Evolutionary conservation across 2,329 filamentous ascomycete species (phyloP), one percentile per base, ranked within the genome.

Genomic region (Neonectria ditissima): DNA sequence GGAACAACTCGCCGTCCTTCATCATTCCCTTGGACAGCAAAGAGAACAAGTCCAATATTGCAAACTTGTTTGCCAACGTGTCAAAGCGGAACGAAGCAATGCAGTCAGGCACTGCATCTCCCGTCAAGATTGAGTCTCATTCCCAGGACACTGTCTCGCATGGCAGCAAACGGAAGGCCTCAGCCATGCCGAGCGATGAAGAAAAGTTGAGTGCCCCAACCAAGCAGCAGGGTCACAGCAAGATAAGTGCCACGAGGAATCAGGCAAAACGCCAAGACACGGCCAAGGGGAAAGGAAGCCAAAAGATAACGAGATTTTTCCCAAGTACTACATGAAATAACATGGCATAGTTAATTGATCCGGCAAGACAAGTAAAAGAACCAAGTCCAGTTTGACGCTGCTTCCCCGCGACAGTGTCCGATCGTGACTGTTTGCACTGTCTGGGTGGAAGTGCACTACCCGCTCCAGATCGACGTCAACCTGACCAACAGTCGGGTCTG

Each of bases 41-140:
- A 68, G 92, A 94, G 73, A 97, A 97, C 78, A 97, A 97, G 81
- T 89, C 86, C 53, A 97, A 96, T 69, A 98, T 98, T 77, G 92
- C 92, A 48, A 97, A 97, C 73, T 97, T 97, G 82, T 98, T 98
- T 74, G 85, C 85, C 8, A 91, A 88, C 44, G 83, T 78, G 7
- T 50, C 26, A 7, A 69, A 77, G n/a, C 75, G 84, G 65, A 78
- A 78, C 58, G 81, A 80, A 57, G 44, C 7, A 4, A 45, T 53
- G 34, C 20, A 51, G 8, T 10, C 13, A 2, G 18, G 8, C 20
- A 45, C 14, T 4, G 13, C 3, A 22, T 22, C 22, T 3, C 22
- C 3, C 7, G 22, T 16, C 24, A 16, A 13, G 4, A 16, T 6
- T 8, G 44, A 47, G 22, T 47, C 44, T 22, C 7, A 7, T 14